Base-by-base conservation (phyloP, 179 eudicot species). In the Patellifolia procumbens region DNA sequence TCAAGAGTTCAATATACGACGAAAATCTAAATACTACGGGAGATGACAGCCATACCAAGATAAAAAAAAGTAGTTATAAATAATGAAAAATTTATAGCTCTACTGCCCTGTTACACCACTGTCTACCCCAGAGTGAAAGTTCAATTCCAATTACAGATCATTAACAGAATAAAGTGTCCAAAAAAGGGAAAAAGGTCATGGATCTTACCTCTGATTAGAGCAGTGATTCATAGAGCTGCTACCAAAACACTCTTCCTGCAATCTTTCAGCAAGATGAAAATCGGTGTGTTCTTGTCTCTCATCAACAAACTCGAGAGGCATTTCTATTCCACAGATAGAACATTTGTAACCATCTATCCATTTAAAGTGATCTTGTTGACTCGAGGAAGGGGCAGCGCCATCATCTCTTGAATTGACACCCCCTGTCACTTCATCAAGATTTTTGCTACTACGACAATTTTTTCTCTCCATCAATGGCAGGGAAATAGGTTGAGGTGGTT, bases 271-370 rank as follows among this genome's bases (percentile, higher is more conserved):
- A 53, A 91, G 83, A 86, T 95, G 99, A 71, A 88, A 92, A 82
- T 95, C 99, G 11, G 83, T 81, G 83, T 95, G 99, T 82, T 95
- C 99, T 88, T 92, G 97, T 83, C 99, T 90, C 80, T 95, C 99
- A 82, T 88, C 86, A 59, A 83, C 76, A 81, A 95, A 91, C 64
- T 82, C 88, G 20, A 86, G 87, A 83, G 99, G 99, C 87, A 95
- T 48, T 80, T 92, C 97, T 70, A 84, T 81, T 42, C 97, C 97
- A 84, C 99, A 95, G 53, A 89, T 60, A 1, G 87, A 87, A 75
- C 99, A 95, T 80, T 91, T 90, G 81, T 92, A 95, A 64, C 81
- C 95, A 60, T 95, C 90, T 74, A 95, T 79, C 99, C 99, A 92
- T 31, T 76, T 48, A 31, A 78, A 74, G 48, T 79, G 80, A 65